Percentiles rank a stretch among this genome's conserved stretches.
These are phyloP conservation scores for Aspergillus coremiiformis DNA, from an alignment of 495 filamentous ascomycete species.

Conservation along the genomic window DNA sequence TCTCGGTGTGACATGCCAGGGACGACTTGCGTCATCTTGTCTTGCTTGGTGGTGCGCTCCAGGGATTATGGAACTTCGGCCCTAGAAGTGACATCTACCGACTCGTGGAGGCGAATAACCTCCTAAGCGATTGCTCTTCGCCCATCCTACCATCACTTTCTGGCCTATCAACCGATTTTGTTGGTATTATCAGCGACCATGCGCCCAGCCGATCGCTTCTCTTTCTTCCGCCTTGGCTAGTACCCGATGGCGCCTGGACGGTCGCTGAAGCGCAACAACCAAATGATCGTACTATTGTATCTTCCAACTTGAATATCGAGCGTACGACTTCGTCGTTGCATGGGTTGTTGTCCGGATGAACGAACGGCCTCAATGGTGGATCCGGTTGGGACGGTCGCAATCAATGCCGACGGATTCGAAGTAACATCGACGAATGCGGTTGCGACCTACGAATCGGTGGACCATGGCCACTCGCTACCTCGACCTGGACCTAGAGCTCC, in stretches of 20 bases:
- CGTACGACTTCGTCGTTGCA: slow-evolving; percentile 3
- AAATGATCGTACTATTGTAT: not conserved
- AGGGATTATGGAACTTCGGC: not conserved
- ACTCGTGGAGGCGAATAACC: not conserved
- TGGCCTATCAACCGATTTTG: not conserved
- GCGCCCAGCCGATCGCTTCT: slow-evolving; percentile 4
- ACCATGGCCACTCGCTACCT: not conserved
- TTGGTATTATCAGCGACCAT: not conserved
- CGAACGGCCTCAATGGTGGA: not conserved
- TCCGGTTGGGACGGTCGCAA: slow-evolving; percentile 23
- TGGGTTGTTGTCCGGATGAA: not conserved
- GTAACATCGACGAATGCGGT: slow-evolving; percentile 32
- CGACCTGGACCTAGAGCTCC: not conserved
- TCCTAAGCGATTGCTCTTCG: not conserved
- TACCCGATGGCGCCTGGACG: not conserved
- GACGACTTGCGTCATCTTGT: not conserved
- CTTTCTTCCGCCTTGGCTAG: not conserved
- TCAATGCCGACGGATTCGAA: slow-evolving; percentile 18
- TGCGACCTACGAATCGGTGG: slow-evolving; percentile 11
- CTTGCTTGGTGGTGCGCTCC: not conserved
- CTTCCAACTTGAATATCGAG: not conserved
- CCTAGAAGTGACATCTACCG: not conserved
- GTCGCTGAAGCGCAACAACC: not conserved
- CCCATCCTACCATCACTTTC: not conserved
- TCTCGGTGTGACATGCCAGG: not conserved